phyloP scores from a whole-genome alignment of 495 filamentous ascomycete genomes.

The Hypomontagnella monticulosa region DNA sequence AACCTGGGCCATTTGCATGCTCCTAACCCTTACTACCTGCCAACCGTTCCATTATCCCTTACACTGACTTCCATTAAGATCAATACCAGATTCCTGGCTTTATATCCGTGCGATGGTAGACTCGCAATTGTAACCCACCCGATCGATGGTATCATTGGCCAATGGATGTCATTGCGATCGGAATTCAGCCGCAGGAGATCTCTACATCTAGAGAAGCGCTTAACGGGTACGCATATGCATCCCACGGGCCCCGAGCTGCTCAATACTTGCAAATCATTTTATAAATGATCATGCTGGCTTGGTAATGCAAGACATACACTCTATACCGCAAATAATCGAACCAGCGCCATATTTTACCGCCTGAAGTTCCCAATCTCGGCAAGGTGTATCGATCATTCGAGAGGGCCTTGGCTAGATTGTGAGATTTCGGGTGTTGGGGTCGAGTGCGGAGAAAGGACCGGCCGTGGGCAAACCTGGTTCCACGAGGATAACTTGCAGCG shows the following conservation, averaged over 20 bases:
- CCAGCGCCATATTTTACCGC: slow-evolving; percentile 7
- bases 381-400: slow-evolving; percentile 37
- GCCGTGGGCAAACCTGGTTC: slow-evolving; percentile 33
- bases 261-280: background rate
- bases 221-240: slow-evolving; percentile 6
- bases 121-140: slow-evolving; percentile 32
- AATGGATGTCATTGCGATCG: slow-evolving; percentile 18
- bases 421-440: slow-evolving; percentile 22
- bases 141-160: slow-evolving; percentile 33
- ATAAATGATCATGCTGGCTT: slow-evolving; percentile 7
- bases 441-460: slow-evolving; percentile 31
- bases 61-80: slow-evolving; percentile 4
- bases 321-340: slow-evolving; percentile 17
- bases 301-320: slow-evolving; percentile 7
- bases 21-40: slow-evolving; percentile 2
- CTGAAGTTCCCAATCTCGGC: slow-evolving; percentile 14
- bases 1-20: slow-evolving; percentile 6
- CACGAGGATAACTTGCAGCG: slow-evolving; percentile 36
- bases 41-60: slow-evolving; percentile 13
- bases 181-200: slow-evolving; percentile 30
- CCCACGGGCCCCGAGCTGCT: background rate
- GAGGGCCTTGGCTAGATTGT: slow-evolving; percentile 33
- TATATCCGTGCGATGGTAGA: slow-evolving; percentile 15
- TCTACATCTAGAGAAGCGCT: background rate
- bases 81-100: slow-evolving; percentile 35